Evolutionary conservation across 768 basidiomycete species (phyloP), one percentile per base, ranked within the genome.

Genomic region (Collybia sp.): DNA sequence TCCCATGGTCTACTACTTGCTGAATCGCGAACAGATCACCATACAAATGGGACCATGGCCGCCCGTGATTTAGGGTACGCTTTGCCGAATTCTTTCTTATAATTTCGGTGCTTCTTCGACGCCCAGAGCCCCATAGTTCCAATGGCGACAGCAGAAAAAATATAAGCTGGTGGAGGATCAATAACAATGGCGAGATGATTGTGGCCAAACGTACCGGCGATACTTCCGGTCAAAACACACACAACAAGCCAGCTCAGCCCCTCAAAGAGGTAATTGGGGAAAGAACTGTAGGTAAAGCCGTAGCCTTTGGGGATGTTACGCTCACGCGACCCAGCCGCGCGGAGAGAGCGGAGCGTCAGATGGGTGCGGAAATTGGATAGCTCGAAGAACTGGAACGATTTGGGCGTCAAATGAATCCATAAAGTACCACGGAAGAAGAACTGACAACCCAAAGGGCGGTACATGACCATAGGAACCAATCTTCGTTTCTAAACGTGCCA

Each of bases 211-310:
- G 42, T 58, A 91, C 92, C 79, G 36, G 78, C 79, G 53, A 77
- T 69, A 57, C 85, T 88, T 25, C 83, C 79, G 2, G 93, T 93
- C 82, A 98, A 83, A 16, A 72, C 71, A 17, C 75, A 75, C 42
- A 96, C 73, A 12, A 76, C 70, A 3, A 72, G 57, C 90, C 95
- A 96, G 0, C 70, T 85, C 18, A 95, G 49, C 6, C 69, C 75
- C 67, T 99, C 96, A 58, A 94, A 97, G 61, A 89, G 83, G 69
- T 99, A 99, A 65, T 99, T 97, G 12, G 95, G 92, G 71, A 79
- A 88, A 5, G 90, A 87, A 34, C 94, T 77, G n/a, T 79, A 66
- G 44, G 81, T 72, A 69, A 97, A 99, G 5, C 93, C 94, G 53
- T 93, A 95, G 18, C 96, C 95, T n/a, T 72, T 67, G 0, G 96